These are phyloP conservation scores for Helenozyma rhizophorensis DNA, from an alignment of 805 yeast species.

Conservation along the genomic window DNA sequence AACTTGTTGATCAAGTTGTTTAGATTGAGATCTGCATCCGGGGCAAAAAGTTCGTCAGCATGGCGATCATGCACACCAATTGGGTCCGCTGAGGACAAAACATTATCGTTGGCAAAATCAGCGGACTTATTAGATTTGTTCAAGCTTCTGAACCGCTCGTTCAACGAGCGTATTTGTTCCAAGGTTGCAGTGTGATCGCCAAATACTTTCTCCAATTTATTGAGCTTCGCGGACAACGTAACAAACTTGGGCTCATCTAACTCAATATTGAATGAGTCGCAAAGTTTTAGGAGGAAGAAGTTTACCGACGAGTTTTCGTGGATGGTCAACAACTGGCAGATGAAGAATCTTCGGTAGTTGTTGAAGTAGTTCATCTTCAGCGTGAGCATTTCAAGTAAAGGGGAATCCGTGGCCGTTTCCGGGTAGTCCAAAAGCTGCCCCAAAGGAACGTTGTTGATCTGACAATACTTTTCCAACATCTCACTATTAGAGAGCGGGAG, in stretches of 20 bases:
- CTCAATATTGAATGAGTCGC: constrained; percentile 15
- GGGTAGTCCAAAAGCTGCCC: constrained; percentile 10
- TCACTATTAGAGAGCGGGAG: constrained; percentile 34
- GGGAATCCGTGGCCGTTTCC: constrained; percentile 4
- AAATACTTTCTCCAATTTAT: constrained; percentile 18
- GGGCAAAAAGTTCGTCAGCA: constrained; percentile 4
- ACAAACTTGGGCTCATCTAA: constrained; percentile 2
- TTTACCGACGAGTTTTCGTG: constrained; percentile 26
- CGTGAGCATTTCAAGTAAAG: constrained; percentile 13
- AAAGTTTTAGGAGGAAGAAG: constrained; percentile 29
- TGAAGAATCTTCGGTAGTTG: constrained; percentile 31
- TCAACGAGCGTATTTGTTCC: constrained; percentile 18
- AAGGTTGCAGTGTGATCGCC: constrained; percentile 20
- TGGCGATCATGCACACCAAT: background rate
- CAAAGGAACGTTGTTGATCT: constrained; percentile 31
- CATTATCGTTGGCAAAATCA: constrained; percentile 15
- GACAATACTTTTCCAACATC: constrained; percentile 35
- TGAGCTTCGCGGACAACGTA: constrained; percentile 15
- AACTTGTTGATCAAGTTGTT: constrained; percentile 26
- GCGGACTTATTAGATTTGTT: constrained; percentile 4
- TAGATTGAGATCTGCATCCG: constrained; percentile 16
- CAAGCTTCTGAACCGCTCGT: constrained; percentile 24
- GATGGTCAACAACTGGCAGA: constrained; percentile 35
- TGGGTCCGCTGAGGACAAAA: constrained; percentile 4
- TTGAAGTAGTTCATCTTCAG: constrained; percentile 26